Evolutionary conservation across 495 filamentous ascomycete species (phyloP), one percentile per base, ranked within the genome.

Genomic region (Talaromyces stipitatus): DNA sequence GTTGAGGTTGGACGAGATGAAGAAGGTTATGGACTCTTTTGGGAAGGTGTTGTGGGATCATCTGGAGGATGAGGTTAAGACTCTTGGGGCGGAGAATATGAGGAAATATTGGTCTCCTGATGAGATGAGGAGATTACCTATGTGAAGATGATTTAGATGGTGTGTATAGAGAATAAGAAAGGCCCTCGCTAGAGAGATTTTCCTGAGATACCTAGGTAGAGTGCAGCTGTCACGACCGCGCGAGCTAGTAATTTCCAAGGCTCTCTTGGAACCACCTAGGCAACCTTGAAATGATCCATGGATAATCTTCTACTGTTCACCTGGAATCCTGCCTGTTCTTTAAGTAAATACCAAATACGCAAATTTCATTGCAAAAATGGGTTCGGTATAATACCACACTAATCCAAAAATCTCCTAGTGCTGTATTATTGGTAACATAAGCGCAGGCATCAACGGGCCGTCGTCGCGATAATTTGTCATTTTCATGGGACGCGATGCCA

Each of bases 11-110:
- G 68, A 65, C 16, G 82, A 86, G 66, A 60, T 95, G 70, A 87
- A 85, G 71, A 71, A 67, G 51, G 74, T 88, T 62, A 85, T 95
- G 86, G 83, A 85, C 33, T 60, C 56, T 4, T 86, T 84, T 67
- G 80, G 84, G n/a, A 71, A 76, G 18, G 86, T 91, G 51, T 64
- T 92, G 36, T 85, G 87, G 82, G 71, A 62, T 50, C 89, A 92
- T 75, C 67, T 92, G 53, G 84, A 88, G 59, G 78, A 90, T 57
- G 89, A 91, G 73, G 87, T 91, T 4, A 60, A 74, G 61, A 79
- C 83, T 27, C 67, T 92, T 3, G 78, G 81, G 4, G 87, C 90
- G 45, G 89, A 94, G 65, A 92, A 91, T 67, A 95, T 97, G 92
- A 77, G 90, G 63, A 82, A 79, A 63, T 90, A 86, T 69, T 97